Evolutionary conservation across 2,329 filamentous ascomycete genomes (phyloP).

Genomic region (Penicillium psychrosexuale): DNA sequence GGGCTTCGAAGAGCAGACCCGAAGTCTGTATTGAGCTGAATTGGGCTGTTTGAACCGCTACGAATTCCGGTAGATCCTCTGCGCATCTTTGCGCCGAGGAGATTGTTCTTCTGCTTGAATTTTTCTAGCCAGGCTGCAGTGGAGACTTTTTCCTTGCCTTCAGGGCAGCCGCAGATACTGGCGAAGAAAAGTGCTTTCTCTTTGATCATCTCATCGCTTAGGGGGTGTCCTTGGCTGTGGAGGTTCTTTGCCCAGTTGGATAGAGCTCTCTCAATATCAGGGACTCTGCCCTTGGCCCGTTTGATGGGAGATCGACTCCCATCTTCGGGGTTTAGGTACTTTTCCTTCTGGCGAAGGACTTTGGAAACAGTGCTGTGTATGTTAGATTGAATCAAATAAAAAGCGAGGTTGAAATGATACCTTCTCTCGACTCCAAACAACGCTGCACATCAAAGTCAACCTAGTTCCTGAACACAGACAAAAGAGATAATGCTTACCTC

Average conservation of each 20-base stretch:
- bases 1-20: constrained; percentile 61
- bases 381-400: constrained; percentile 18
- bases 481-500: constrained; percentile 55
- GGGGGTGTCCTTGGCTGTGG: constrained; percentile 67
- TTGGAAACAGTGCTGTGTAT: constrained; percentile 88
- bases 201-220: constrained; percentile 77
- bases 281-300: constrained; percentile 76
- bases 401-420: constrained; percentile 50
- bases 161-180: constrained; percentile 66
- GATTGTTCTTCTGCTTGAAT: constrained; percentile 85
- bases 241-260: constrained; percentile 83
- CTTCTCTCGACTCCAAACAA: constrained; percentile 97
- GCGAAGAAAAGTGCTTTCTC: constrained; percentile 83
- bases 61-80: constrained; percentile 51
- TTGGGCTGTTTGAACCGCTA: constrained; percentile 67
- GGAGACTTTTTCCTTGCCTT: constrained; percentile 67
- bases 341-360: constrained; percentile 89
- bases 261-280: constrained; percentile 88
- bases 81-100: constrained; percentile 53
- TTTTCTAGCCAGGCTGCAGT: constrained; percentile 84
- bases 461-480: background rate
- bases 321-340: constrained; percentile 81
- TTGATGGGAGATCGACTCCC: constrained; percentile 76
- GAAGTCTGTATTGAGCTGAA: constrained; percentile 55
- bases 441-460: constrained; percentile 47